Conservation (phyloP, 2,329 filamentous ascomycete genomes). For the Penicillium italicum region DNA sequence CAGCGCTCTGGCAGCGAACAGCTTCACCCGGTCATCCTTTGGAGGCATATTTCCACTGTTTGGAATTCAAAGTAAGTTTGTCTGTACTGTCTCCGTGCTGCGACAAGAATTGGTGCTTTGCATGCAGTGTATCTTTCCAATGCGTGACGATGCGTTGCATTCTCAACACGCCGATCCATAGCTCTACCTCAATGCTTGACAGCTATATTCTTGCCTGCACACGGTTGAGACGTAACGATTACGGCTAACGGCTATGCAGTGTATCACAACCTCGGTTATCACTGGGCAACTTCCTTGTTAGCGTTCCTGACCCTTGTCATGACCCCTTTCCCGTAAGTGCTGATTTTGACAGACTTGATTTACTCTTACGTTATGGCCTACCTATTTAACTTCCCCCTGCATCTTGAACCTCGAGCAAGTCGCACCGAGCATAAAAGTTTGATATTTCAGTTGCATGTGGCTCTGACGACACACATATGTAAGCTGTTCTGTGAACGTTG, state of each 20-base stretch:
- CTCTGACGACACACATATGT: not conserved
- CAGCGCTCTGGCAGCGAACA: constrained; percentile 75
- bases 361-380: constrained; percentile 8
- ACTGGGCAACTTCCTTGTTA: constrained; percentile 46
- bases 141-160: constrained; percentile 12
- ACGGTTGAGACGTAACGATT: not conserved
- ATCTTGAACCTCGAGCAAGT: constrained; percentile 4
- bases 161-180: constrained; percentile 7
- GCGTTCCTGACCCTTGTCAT: constrained; percentile 45
- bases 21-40: constrained; percentile 73
- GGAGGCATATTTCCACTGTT: constrained; percentile 76
- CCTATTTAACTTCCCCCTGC: constrained; percentile 5
- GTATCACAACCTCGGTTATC: constrained; percentile 46
- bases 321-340: constrained; percentile 47
- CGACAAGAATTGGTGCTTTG: constrained; percentile 7
- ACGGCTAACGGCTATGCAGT: constrained; percentile 34
- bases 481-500: not conserved
- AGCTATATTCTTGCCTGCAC: not conserved
- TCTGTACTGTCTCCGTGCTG: not conserved
- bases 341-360: constrained; percentile 3
- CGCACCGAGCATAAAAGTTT: not conserved
- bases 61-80: constrained; percentile 53
- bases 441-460: constrained; percentile 7
- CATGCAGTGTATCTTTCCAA: constrained; percentile 5
- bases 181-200: not conserved